Base-by-base conservation (phyloP, 164 flowering plant genomes). In the Vitis amurensis region DNA sequence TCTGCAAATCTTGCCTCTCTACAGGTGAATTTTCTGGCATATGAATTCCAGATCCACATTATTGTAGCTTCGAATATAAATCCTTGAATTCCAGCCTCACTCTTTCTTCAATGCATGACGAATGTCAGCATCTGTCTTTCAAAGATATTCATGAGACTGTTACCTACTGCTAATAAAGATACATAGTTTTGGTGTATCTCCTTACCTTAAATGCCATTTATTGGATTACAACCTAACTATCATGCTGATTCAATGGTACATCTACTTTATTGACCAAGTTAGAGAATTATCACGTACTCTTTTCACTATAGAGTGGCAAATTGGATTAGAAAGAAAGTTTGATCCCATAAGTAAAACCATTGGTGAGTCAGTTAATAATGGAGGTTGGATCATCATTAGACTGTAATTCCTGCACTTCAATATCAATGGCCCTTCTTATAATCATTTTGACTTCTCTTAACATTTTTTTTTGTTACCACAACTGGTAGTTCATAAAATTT, bases 1-100 rank as follows among this genome's bases (percentile, higher is more conserved):
- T 81, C 85, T 66, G 73, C 84, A 59, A 87, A 87, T 72, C 69
- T 87, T 68, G 66, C 78, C n/a, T 64, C 82, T 55, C 81, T 75
- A 27, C 86, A 87, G 90, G 90, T 86, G 49, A 73, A 59, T 4
- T 71, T 68, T 73, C 3, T 56, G 11, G 47, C 11, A 13, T 13
- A 31, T 48, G 11, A 29, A 3, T 50, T 53, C 47, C 53, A 52
- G 9, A 16, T 61, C 59, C 23, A 60, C 4, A 19, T 14, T 2
- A 70, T 63, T 19, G 7, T 55, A 3, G 67, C 17, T 23, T n/a
- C 2, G 14, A 17, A 13, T 30, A 12, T 31, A 13, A 13, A 11
- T 51, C 12, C 17, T 37, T 37, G 44, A 37, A 37, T 56, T 56
- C 8, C 29, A 3, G 59, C 59, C 29, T 23, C 27, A 16, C 16